Base-by-base conservation (phyloP, 2,329 filamentous ascomycete genomes). In the Fonsecaea pedrosoi region DNA sequence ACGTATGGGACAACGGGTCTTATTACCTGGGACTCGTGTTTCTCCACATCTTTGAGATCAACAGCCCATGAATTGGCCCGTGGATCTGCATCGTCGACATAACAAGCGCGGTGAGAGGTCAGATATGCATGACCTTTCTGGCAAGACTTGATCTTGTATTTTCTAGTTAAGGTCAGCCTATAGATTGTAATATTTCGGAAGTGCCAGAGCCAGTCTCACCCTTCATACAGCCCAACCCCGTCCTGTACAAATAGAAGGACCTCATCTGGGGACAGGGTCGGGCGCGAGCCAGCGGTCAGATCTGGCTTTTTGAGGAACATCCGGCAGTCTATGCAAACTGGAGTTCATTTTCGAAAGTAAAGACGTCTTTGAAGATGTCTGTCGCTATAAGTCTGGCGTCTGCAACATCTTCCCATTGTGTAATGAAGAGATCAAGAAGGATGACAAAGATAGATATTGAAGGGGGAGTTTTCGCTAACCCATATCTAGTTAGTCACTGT, bases 291-390 rank as follows among this genome's bases (percentile, higher is more conserved):
- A 82, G 94, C 97, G 66, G 95, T 99, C 76, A 99, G 87, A 82
- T 99, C 94, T 79, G 98, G 87, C 75, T 91, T 89, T 85, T 96
- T 94, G 85, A 97, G 86, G 87, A 96, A 97, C 94, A 98, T 98
- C 62, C 71, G 70, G 66, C 61, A 55, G 61, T 62, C 50, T 62
- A 50, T 64, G 25, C 30, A 62, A 58, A 50, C 54, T 45, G 56
- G 38, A 50, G 64, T 62, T 68, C 68, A 70, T 70, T 35, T 70
- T 70, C 35, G 40, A 53, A 15, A 38, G 6, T 38, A 10, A 15
- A n/a, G 8, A 38, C 1, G n/a, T 12, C n/a, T 50, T 40, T 45
- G 40, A 1, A 25, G 18, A n/a, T 54, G 37, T 7, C 32, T 18
- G 45, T 40, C 30, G 48, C 48, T 61, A 61, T 61, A 61, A 30